Conservation (phyloP, 2,329 filamentous ascomycete genomes). For the Nannizziopsis barbatae region DNA sequence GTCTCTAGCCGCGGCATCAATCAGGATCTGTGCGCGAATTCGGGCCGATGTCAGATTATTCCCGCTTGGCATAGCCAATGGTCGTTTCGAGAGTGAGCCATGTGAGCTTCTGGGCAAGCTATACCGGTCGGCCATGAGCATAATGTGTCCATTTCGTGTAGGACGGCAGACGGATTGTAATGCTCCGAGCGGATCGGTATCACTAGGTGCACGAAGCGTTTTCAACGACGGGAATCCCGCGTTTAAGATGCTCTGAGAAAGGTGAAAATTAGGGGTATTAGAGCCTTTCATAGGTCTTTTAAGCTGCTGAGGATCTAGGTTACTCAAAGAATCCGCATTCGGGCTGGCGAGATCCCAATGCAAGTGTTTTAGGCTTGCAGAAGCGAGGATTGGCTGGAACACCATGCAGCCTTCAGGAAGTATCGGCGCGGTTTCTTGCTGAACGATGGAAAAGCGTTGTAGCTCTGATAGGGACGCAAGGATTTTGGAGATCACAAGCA, state of each 20-base stretch:
- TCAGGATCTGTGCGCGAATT: constrained; percentile 37
- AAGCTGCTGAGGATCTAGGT: constrained; percentile 31
- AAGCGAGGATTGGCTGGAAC: constrained; percentile 40
- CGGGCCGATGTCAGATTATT: constrained; percentile 37
- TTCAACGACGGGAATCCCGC: constrained; percentile 34
- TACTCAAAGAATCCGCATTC: constrained; percentile 28
- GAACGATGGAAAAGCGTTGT: constrained; percentile 42
- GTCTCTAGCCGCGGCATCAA: constrained; percentile 34
- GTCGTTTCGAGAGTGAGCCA: constrained; percentile 32
- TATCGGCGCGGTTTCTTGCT: constrained; percentile 38
- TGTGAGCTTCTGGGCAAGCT: constrained; percentile 34
- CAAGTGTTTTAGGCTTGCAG: constrained; percentile 40
- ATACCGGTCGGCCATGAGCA: constrained; percentile 32
- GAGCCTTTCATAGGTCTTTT: constrained; percentile 24
- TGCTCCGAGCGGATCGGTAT: constrained; percentile 34
- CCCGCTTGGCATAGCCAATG: constrained; percentile 32
- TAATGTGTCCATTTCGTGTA: constrained; percentile 28
- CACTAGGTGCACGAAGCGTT: constrained; percentile 34
- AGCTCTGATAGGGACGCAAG: constrained; percentile 39
- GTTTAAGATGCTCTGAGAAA: constrained; percentile 35
- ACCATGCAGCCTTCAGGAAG: constrained; percentile 34
- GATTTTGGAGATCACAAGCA: constrained; percentile 44
- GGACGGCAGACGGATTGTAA: constrained; percentile 36
- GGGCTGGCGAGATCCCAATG: constrained; percentile 46
- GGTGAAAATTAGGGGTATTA: constrained; percentile 33